Evolutionary conservation across 2,329 filamentous ascomycete species (phyloP).

Genomic region (Rutstroemia sydowiana): DNA sequence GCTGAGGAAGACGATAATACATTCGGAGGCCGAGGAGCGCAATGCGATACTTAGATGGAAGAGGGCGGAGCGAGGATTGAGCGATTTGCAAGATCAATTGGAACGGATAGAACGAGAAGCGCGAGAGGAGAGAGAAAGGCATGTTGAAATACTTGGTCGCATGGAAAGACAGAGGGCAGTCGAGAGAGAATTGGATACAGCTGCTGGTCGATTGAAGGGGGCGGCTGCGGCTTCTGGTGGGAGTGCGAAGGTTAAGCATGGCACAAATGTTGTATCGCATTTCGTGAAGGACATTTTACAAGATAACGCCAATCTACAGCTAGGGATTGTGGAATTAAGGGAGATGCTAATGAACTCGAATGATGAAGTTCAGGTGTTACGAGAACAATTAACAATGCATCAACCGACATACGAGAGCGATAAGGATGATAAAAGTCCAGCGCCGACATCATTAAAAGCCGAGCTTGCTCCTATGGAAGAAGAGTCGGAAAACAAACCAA

Average conservation of each 20-base stretch:
- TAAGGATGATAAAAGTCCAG: conserved; percentile 30
- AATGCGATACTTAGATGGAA: conserved; percentile 78
- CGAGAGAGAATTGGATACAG: conserved; percentile 73
- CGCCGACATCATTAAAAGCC: conserved; percentile 58
- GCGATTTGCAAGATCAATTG: conserved; percentile 76
- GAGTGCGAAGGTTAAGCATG: conserved; percentile 41
- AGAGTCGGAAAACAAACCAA: conserved; percentile 2
- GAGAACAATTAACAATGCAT: conserved; percentile 74
- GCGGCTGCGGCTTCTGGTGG: conserved; percentile 58
- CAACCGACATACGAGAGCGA: conserved; percentile 52
- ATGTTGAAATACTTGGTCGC: conserved; percentile 70
- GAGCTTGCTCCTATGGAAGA: conserved; percentile 55
- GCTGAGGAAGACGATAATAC: conserved; percentile 59
- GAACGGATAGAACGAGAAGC: conserved; percentile 83
- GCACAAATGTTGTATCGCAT: conserved; percentile 74
- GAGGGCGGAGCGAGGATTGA: conserved; percentile 72
- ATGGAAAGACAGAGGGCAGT: conserved; percentile 79
- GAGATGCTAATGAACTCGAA: conserved; percentile 89
- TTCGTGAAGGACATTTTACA: conserved; percentile 94
- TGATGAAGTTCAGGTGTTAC: conserved; percentile 81
- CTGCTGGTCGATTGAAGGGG: conserved; percentile 73
- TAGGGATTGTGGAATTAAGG: conserved; percentile 82
- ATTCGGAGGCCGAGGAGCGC: conserved; percentile 66
- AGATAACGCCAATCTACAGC: conserved; percentile 89
- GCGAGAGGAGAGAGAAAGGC: conserved; percentile 69